phyloP scores from a whole-genome alignment of 352 stramenopile genomes.

The Poterioochromonas sp. region DNA sequence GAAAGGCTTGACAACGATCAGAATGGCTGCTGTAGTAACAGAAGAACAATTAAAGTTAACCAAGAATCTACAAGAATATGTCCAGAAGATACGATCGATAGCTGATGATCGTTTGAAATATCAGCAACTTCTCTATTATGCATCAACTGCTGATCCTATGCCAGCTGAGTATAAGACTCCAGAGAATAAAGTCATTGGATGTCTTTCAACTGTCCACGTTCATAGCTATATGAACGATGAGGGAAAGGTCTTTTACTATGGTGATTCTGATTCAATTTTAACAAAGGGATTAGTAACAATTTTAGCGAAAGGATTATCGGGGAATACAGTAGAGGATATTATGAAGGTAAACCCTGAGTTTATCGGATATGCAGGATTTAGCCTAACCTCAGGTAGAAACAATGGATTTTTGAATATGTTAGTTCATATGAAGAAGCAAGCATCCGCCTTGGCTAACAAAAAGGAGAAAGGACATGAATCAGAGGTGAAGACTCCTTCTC shows the following conservation, averaged over 20 bases:
- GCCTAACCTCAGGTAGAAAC: conserved; percentile 47
- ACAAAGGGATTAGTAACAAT: conserved; percentile 47
- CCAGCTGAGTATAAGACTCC: conserved; percentile 1
- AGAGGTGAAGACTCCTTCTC: neutral
- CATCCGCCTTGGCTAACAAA: neutral
- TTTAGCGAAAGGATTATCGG: conserved; percentile 43
- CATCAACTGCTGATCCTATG: conserved; percentile 1
- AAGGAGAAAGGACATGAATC: neutral
- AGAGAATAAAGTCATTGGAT: conserved; percentile 41
- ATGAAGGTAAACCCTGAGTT: conserved; percentile 48
- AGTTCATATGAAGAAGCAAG: conserved; percentile 42
- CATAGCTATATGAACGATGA: conserved; percentile 41
- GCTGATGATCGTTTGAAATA: conserved; percentile 28
- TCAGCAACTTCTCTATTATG: conserved; percentile 34
- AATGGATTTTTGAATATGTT: conserved; percentile 52
- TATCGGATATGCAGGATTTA: conserved; percentile 44
- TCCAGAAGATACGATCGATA: neutral
- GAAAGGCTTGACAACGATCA: too few species aligned
- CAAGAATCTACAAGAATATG: neutral
- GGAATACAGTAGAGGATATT: conserved; percentile 43
- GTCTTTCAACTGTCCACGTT: conserved; percentile 49
- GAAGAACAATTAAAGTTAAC: too few species aligned
- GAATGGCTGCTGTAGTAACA: too few species aligned
- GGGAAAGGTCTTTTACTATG: conserved; percentile 43
- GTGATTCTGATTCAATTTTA: conserved; percentile 47